phyloP scores from a whole-genome alignment of 495 filamentous ascomycete genomes.

The Aspergillus asperescens region DNA sequence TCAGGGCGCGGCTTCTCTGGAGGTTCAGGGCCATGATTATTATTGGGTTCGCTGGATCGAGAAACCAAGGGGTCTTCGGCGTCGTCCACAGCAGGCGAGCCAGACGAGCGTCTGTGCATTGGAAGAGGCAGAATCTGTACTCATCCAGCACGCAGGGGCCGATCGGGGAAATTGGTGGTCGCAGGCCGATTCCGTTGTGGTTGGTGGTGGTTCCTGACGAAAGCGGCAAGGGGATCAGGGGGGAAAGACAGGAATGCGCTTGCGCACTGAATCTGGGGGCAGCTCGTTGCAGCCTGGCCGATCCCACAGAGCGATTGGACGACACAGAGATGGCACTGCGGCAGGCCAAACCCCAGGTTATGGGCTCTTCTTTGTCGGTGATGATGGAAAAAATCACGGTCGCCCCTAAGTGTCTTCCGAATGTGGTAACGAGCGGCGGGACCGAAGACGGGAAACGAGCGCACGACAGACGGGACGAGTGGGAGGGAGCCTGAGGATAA shows the following conservation, averaged over 20 bases:
- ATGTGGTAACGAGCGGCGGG: conserved; percentile 12
- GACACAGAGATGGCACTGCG: no score
- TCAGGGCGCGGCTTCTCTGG: conserved; percentile 37
- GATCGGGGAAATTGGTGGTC: conserved; percentile 4
- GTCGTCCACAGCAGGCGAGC: conserved; percentile 45
- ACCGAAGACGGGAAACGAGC: conserved; percentile 7
- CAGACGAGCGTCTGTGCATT: conserved; percentile 51
- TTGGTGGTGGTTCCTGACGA: conserved; percentile 10
- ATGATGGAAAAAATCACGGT: conserved; percentile 1
- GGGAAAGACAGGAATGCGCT: conserved; percentile 14
- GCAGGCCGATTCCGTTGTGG: conserved; percentile 1
- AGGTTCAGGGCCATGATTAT: conserved; percentile 29
- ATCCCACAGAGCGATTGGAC: neutral
- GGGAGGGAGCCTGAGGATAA: neutral
- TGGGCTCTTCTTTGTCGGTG: neutral
- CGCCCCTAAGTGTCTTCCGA: conserved; percentile 2
- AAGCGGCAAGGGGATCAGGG: conserved; percentile 15
- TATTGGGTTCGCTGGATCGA: conserved; percentile 30
- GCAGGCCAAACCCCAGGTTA: neutral
- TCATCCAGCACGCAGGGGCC: conserved; percentile 35
- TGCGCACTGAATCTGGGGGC: conserved; percentile 1
- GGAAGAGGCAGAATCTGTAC: conserved; percentile 35
- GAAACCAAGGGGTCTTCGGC: conserved; percentile 40
- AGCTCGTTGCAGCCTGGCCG: neutral
- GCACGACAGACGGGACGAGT: neutral